These are phyloP conservation scores for Trichoderma koningiopsis DNA, from an alignment of 2,329 filamentous ascomycete genomes.

Conservation along the genomic window DNA sequence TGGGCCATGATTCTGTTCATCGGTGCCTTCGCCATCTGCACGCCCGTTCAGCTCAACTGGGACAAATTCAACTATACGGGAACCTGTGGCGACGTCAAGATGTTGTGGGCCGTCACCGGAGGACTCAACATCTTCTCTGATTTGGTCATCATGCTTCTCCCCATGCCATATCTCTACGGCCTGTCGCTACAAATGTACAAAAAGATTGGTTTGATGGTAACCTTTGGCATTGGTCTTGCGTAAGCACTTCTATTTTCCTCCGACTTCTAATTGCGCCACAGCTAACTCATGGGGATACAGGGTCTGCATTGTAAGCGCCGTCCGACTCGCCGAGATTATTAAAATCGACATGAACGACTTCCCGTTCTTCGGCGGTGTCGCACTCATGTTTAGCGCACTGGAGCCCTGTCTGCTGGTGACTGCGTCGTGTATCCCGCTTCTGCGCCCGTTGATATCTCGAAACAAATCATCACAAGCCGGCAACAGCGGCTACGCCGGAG, in stretches of 20 bases:
- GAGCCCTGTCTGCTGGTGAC: not conserved
- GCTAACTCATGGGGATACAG: not conserved
- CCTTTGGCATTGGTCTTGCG: not conserved
- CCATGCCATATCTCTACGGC: not conserved
- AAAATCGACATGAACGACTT: not conserved
- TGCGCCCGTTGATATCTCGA: not conserved
- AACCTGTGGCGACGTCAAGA: not conserved
- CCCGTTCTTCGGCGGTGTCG: not conserved
- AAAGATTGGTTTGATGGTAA: not conserved
- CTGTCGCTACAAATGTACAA: not conserved
- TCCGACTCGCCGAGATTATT: not conserved
- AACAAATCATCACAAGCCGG: not conserved
- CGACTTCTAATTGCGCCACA: not conserved
- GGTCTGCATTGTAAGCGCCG: not conserved
- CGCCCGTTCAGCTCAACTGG: not conserved
- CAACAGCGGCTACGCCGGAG: not conserved
- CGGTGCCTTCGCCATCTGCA: not conserved
- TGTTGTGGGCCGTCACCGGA: not conserved
- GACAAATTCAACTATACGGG: not conserved
- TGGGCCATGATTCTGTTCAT: not conserved
- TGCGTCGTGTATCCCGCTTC: not conserved
- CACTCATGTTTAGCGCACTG: not conserved
- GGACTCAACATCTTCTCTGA: not conserved
- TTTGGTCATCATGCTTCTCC: not conserved
- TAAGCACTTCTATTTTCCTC: not conserved